Conservation (phyloP, 2,329 filamentous ascomycete genomes). For the Juglanconis juglandina region DNA sequence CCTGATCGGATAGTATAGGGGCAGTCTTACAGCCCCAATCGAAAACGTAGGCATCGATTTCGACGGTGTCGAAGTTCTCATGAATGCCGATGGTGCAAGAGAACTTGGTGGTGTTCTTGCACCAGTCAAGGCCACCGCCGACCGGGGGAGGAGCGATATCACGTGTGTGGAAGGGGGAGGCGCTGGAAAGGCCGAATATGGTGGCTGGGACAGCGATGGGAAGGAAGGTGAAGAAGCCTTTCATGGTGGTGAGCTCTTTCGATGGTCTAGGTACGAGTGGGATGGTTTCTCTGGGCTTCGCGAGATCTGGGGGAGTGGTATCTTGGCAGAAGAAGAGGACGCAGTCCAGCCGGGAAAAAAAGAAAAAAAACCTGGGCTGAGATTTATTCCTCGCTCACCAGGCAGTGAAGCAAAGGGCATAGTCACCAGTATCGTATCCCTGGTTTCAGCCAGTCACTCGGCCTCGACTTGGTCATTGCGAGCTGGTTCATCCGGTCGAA, state of each 20-base stretch:
- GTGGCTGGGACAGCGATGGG: not conserved
- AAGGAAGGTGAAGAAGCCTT: not conserved
- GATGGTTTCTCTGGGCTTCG: not conserved
- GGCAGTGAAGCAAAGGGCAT: no score
- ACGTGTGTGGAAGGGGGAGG: not conserved
- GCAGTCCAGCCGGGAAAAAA: no score
- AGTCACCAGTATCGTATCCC: no score
- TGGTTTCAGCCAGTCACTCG: no score
- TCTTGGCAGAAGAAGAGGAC: no score
- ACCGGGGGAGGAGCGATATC: not conserved
- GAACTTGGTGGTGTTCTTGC: not conserved
- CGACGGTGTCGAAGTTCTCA: not conserved
- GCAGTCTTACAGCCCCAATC: conserved; percentile 1
- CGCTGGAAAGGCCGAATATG: not conserved
- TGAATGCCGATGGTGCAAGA: conserved; percentile 1
- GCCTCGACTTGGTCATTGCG: no score
- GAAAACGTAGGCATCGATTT: conserved; percentile 5
- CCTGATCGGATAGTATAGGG: not conserved
- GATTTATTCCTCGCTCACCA: no score
- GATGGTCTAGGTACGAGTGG: no score
- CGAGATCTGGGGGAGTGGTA: no score
- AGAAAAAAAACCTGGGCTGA: no score
- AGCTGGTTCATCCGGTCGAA: no score
- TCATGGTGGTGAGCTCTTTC: no score
- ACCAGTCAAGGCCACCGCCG: conserved; percentile 1